Conservation (phyloP, 2,329 filamentous ascomycete species). For the Ophiostoma novo-ulmi region DNA sequence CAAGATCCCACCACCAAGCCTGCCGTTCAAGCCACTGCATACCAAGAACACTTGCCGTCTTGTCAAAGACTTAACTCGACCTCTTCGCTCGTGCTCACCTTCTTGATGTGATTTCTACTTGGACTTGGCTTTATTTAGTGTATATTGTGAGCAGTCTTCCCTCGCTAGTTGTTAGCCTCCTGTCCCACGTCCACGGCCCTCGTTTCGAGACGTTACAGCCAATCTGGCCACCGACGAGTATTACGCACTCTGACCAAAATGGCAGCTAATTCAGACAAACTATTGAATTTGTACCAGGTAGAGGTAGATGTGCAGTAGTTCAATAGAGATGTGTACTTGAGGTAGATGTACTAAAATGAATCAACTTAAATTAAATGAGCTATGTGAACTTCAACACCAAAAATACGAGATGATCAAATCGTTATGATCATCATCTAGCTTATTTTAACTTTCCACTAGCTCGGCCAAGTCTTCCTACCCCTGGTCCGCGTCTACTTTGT, state of each 20-base stretch:
- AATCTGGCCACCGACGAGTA: not conserved
- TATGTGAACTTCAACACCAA: no score
- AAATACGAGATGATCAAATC: no score
- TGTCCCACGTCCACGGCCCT: not conserved
- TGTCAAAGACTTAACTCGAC: slow-evolving; percentile 5
- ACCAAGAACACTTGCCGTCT: slow-evolving; percentile 12
- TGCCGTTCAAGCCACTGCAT: not conserved
- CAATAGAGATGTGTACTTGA: not conserved
- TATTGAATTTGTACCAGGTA: not conserved
- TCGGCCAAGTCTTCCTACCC: not conserved
- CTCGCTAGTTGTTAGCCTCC: not conserved
- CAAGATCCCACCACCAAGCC: not conserved
- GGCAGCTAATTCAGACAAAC: not conserved
- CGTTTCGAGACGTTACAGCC: not conserved
- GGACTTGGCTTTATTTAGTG: no score
- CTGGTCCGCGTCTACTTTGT: not conserved
- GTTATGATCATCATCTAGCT: not conserved
- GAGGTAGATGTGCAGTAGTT: not conserved
- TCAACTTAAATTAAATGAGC: not conserved
- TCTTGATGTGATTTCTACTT: not conserved
- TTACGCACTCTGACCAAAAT: not conserved
- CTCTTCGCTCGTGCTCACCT: slow-evolving; percentile 10
- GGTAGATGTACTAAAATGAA: not conserved
- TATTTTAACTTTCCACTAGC: not conserved
- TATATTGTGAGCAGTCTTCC: no score